Conservation (phyloP, 2,329 filamentous ascomycete genomes). For the Colletotrichum siamense region DNA sequence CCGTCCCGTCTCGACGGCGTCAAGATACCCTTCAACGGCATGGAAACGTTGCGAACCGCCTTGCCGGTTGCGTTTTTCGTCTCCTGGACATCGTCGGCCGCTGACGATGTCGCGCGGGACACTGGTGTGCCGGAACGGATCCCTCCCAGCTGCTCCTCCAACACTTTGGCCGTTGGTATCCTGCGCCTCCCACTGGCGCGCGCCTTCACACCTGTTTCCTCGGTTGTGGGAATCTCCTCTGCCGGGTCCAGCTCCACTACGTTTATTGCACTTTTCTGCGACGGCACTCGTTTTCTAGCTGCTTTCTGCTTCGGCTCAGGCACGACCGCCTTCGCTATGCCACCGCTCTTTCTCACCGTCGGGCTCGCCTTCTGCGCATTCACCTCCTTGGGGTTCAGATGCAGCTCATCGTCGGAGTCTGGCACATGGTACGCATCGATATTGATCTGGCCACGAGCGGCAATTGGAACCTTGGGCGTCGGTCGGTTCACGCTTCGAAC, state of each 20-base stretch:
- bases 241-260: not conserved
- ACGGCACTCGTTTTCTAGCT: not conserved
- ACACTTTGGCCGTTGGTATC: slow-evolving; percentile 11
- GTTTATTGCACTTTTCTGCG: not conserved
- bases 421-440: slow-evolving; percentile 26
- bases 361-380: not conserved
- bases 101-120: not conserved
- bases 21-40: slow-evolving; percentile 59
- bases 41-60: not conserved
- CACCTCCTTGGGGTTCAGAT: not conserved
- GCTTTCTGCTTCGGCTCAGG: not conserved
- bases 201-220: slow-evolving; percentile 11
- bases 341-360: slow-evolving; percentile 14
- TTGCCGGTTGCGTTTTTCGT: not conserved
- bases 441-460: not conserved
- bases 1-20: slow-evolving; percentile 54
- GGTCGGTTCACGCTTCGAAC: slow-evolving; percentile 16
- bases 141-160: slow-evolving; percentile 3
- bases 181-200: slow-evolving; percentile 20
- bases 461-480: slow-evolving; percentile 12
- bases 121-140: slow-evolving; percentile 7
- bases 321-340: not conserved
- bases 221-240: not conserved
- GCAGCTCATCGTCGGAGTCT: slow-evolving; percentile 26
- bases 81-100: slow-evolving; percentile 20